Evolutionary conservation across 768 basidiomycete species (phyloP).

Genomic region (Pholiota microspora): DNA sequence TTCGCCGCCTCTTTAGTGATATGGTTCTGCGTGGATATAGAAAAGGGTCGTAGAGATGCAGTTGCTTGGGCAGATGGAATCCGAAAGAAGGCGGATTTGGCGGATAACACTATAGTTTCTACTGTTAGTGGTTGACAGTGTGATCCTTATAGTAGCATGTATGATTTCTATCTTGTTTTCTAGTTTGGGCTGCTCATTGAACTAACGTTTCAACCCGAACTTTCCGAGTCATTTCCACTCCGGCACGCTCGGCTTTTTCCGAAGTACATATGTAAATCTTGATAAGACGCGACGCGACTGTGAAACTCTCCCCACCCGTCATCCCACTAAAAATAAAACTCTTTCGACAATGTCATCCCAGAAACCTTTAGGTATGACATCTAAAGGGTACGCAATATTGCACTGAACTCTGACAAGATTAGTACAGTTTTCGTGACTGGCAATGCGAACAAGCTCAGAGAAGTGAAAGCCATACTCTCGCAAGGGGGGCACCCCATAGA

Average conservation of each 20-base stretch:
- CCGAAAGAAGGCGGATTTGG: constrained; percentile 15
- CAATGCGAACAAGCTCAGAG: constrained; percentile 88
- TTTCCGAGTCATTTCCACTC: no score
- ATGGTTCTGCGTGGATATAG: constrained; percentile 71
- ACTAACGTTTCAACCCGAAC: no score
- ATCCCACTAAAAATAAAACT: neutral
- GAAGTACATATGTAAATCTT: neutral
- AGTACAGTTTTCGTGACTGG: constrained; percentile 87
- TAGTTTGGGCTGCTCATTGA: no score
- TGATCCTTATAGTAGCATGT: neutral
- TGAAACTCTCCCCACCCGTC: neutral
- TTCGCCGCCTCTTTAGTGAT: constrained; percentile 65
- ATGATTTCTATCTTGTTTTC: neutral
- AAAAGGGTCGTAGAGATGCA: constrained; percentile 62
- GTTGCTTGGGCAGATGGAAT: constrained; percentile 49
- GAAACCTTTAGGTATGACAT: constrained; percentile 15
- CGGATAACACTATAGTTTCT: neutral
- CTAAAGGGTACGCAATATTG: neutral
- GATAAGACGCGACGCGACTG: constrained; percentile 1
- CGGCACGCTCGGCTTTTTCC: neutral
- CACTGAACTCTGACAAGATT: neutral
- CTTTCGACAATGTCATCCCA: constrained; percentile 11
- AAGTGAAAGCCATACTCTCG: constrained; percentile 82
- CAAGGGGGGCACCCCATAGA: constrained; percentile 63
- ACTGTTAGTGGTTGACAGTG: neutral